Conservation (phyloP, 2,329 filamentous ascomycete genomes). For the Aspergillus sp. region DNA sequence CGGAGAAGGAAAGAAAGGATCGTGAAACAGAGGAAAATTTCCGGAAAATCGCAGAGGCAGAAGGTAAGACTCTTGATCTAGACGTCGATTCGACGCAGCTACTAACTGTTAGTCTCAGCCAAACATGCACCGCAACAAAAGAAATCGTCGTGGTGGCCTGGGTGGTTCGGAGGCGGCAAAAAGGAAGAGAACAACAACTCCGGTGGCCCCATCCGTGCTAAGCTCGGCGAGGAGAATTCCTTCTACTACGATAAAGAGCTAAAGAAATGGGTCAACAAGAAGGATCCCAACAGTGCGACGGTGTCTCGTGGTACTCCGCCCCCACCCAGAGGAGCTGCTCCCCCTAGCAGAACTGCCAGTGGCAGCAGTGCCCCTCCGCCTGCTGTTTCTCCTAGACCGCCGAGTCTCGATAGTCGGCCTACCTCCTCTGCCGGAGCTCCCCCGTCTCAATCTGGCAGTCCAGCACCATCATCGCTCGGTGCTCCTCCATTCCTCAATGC, state of each 20-base stretch:
- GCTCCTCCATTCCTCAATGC: slow-evolving; percentile 26
- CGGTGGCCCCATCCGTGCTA: slow-evolving; percentile 73
- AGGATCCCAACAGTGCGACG: slow-evolving; percentile 65
- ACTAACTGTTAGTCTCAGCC: slow-evolving; percentile 24
- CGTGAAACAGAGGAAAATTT: slow-evolving; percentile 82
- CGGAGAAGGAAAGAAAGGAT: slow-evolving; percentile 68
- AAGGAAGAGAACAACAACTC: slow-evolving; percentile 49
- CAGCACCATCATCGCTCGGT: slow-evolving; percentile 27
- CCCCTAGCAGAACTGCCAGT: slow-evolving; percentile 54
- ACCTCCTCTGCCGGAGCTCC: slow-evolving; percentile 31
- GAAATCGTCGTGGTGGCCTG: slow-evolving; percentile 70
- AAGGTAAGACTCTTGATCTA: slow-evolving; percentile 45
- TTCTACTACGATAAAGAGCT: slow-evolving; percentile 96
- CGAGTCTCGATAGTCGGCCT: slow-evolving; percentile 27
- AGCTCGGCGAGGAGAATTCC: slow-evolving; percentile 87
- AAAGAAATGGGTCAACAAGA: slow-evolving; percentile 98
- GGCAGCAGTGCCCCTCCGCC: slow-evolving; percentile 52
- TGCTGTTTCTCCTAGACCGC: slow-evolving; percentile 22
- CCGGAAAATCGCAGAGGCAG: slow-evolving; percentile 73
- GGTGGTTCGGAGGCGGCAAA: slow-evolving; percentile 74
- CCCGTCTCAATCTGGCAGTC: slow-evolving; percentile 29
- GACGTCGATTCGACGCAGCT: too few relatives aligned
- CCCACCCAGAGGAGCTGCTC: slow-evolving; percentile 64
- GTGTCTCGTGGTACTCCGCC: slow-evolving; percentile 68
- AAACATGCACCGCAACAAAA: slow-evolving; percentile 30